A percentile compares a stretch with the other conserved stretches of the same genome.
These are phyloP conservation scores for Xenoacremonium recifei DNA, from an alignment of 2,329 filamentous ascomycete genomes.

Conservation along the genomic window DNA sequence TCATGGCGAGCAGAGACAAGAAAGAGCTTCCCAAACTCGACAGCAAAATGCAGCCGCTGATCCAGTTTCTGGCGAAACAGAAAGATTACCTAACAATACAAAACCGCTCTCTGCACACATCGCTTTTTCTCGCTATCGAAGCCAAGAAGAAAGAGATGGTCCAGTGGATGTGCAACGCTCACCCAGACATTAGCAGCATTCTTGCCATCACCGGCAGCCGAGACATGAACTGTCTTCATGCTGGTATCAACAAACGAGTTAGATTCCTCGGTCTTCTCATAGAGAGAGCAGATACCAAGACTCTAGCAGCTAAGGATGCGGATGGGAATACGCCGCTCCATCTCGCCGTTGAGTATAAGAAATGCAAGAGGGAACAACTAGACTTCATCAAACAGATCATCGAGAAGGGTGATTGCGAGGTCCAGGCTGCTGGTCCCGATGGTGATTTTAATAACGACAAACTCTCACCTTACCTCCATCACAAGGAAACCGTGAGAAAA, in stretches of 20 bases:
- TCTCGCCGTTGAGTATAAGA: conserved; percentile 21
- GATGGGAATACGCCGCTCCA: conserved; percentile 19
- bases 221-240: too few relatives aligned
- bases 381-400: conserved; percentile 15
- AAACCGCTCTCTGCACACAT: too few relatives aligned
- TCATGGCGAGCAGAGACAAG: conserved; percentile 15
- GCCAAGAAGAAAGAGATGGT: too few relatives aligned
- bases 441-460: conserved; percentile 15
- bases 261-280: conserved; percentile 16
- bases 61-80: too few relatives aligned
- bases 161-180: too few relatives aligned
- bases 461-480: conserved; percentile 15
- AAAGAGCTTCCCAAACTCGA: conserved; percentile 14
- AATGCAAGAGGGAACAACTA: conserved; percentile 17
- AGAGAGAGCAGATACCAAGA: conserved; percentile 9
- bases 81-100: too few relatives aligned
- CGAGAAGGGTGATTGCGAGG: conserved; percentile 11
- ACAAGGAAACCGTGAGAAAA: conserved; percentile 13
- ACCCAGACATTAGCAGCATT: too few relatives aligned
- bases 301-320: conserved; percentile 11
- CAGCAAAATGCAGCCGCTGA: conserved; percentile 15
- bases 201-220: too few relatives aligned
- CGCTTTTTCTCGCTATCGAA: too few relatives aligned
- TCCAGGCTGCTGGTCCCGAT: neutral
- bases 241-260: conserved; percentile 17